Evolutionary conservation across 1,139 yeast species (phyloP).

Genomic region (Martiniozyma asiatica): DNA sequence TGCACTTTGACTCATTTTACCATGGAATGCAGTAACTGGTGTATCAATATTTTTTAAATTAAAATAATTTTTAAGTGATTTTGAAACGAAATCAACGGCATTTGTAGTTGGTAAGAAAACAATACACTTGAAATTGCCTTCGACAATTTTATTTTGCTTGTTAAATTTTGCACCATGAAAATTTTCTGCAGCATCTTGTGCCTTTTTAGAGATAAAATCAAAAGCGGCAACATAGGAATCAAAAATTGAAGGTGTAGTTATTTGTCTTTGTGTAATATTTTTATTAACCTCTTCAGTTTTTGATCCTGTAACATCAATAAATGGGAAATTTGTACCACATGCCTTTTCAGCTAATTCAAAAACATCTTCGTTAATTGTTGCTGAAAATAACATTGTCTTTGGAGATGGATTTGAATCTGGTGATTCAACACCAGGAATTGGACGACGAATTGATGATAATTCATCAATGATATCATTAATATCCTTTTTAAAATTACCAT

Average conservation of each 20-base stretch:
- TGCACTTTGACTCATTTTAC: slow-evolving; percentile 54
- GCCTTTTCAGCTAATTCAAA: slow-evolving; percentile 51
- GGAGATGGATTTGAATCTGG: slow-evolving; percentile 10
- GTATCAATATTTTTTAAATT: slow-evolving; percentile 20
- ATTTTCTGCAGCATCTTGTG: too few relatives aligned
- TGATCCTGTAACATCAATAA: slow-evolving; percentile 70
- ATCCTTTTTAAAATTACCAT: slow-evolving; percentile 62
- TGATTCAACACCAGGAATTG: slow-evolving; percentile 15
- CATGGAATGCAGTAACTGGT: slow-evolving; percentile 35
- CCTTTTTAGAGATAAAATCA: slow-evolving; percentile 26
- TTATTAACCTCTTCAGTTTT: slow-evolving; percentile 50
- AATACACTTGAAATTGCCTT: slow-evolving; percentile 54
- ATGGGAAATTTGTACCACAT: slow-evolving; percentile 52
- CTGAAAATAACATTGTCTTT: slow-evolving; percentile 73
- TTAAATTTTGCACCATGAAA: too few relatives aligned
- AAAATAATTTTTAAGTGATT: slow-evolving; percentile 16
- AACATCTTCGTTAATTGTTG: slow-evolving; percentile 69
- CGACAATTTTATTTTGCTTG: too few relatives aligned
- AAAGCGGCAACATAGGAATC: slow-evolving; percentile 44
- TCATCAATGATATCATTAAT: slow-evolving; percentile 42
- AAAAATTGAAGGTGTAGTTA: slow-evolving; percentile 34
- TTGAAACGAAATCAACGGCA: slow-evolving; percentile 46
- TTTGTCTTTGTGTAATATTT: slow-evolving; percentile 57
- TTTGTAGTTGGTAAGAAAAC: slow-evolving; percentile 73
- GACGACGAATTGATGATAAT: slow-evolving; percentile 31